Base-by-base conservation (phyloP, 2,329 filamentous ascomycete genomes). In the Microcera coccophila region DNA sequence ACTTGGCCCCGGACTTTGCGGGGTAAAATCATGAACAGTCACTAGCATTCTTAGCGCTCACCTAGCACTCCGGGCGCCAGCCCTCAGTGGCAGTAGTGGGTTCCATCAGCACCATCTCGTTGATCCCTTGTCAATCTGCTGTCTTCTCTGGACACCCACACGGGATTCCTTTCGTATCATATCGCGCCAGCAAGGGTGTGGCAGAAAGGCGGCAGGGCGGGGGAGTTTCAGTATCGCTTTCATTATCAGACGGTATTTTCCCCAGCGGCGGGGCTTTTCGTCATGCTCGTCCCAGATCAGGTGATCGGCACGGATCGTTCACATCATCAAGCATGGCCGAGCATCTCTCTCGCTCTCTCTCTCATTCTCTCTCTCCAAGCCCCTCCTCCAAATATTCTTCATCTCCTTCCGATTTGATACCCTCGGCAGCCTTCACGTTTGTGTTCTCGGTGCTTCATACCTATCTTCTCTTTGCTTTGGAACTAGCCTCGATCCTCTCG, bases 1-100 rank as follows among this genome's bases (percentile, higher is more conserved):
- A 40, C 35, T 38, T 44, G 42, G 32, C n/a, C n/a, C n/a, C 42
- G 36, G 36, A 43, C 49, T 55, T 52, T 55, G 52, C 50, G 53
- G 53, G 53, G 53, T 55, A 44, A 19, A 21, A 39, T 38, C 38
- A 36, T 44, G 34, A 26, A 34, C 22, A 26, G 22, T 12, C 22
- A 26, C 22, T 12, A 7, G 12, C 12, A 12, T 7, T 7, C 22
- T 26, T 26, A 7, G n/a, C n/a, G n/a, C n/a, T n/a, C n/a, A n/a
- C n/a, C n/a, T n/a, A n/a, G n/a, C n/a, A n/a, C n/a, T n/a, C n/a
- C n/a, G n/a, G n/a, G n/a, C n/a, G n/a, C n/a, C n/a, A n/a, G n/a
- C n/a, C n/a, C n/a, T n/a, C n/a, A n/a, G n/a, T n/a, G n/a, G 22
- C 22, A 26, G 22, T 26, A 26, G 22, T 12, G 22, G 7, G 7